Evolutionary conservation across 2,329 filamentous ascomycete genomes (phyloP).

Genomic region (Colletotrichum spinosum): DNA sequence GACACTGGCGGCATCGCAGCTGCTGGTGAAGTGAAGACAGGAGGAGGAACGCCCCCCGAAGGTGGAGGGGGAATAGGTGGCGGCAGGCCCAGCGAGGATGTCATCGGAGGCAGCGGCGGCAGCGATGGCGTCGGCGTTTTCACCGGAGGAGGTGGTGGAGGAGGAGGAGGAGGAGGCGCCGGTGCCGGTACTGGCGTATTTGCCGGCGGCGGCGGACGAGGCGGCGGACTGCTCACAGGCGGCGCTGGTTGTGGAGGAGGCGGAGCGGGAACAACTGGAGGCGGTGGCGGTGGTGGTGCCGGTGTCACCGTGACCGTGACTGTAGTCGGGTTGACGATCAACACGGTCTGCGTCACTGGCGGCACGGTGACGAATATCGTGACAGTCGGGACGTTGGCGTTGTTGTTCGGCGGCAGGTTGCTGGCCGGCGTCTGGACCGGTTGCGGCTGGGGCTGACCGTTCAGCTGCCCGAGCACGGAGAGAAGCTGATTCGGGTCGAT

Average conservation of each 20-base stretch:
- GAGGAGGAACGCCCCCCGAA: conserved; percentile 7
- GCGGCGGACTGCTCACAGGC: conserved; percentile 5
- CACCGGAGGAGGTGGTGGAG: conserved; percentile 4
- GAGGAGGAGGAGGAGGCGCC: background rate
- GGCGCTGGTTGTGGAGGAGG: conserved; percentile 12
- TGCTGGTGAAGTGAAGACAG: background rate
- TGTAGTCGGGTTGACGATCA: conserved; percentile 30
- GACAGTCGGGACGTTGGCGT: conserved; percentile 32
- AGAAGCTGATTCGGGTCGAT: conserved; percentile 31
- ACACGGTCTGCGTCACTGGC: conserved; percentile 22
- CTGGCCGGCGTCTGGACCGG: background rate
- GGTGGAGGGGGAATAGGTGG: conserved; percentile 8
- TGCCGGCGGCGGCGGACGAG: conserved; percentile 13
- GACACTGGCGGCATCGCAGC: conserved; percentile 10
- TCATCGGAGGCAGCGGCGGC: conserved; percentile 9
- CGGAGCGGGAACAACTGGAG: conserved; percentile 2
- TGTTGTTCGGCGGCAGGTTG: conserved; percentile 27
- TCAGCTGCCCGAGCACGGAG: conserved; percentile 14
- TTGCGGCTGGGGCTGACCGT: background rate
- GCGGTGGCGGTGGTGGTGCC: background rate
- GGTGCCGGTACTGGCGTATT: conserved; percentile 8
- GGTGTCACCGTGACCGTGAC: conserved; percentile 29
- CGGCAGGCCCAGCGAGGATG: background rate
- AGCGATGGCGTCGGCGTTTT: background rate
- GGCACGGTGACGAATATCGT: conserved; percentile 32